Evolutionary conservation across 768 basidiomycete genomes (phyloP).

Genomic region (Boletus tylopilopsis): DNA sequence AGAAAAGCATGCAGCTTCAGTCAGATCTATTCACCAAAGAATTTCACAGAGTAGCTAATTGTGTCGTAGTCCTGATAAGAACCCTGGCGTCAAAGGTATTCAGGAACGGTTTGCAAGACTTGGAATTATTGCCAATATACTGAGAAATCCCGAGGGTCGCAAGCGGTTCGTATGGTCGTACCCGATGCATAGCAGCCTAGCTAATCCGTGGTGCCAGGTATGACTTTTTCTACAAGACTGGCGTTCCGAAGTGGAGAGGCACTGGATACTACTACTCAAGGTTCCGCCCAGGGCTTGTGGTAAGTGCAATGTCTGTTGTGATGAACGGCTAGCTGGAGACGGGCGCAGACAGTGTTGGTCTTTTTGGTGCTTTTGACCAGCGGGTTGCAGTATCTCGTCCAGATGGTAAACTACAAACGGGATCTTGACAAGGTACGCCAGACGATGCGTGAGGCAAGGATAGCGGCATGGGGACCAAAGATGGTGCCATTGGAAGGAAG

Average conservation of each 20-base stretch:
- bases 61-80: conserved; percentile 84
- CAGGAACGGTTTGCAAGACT: conserved; percentile 92
- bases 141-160: conserved; percentile 71
- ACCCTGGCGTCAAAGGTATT: conserved; percentile 73
- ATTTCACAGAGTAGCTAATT: conserved; percentile 4
- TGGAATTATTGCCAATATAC: conserved; percentile 78
- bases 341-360: conserved; percentile 60
- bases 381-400: conserved; percentile 78
- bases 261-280: conserved; percentile 96
- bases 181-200: neutral
- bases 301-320: conserved; percentile 30
- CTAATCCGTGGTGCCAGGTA: conserved; percentile 47
- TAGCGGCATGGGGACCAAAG: conserved; percentile 82
- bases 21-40: conserved; percentile 38
- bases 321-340: neutral
- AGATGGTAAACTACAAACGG: conserved; percentile 69
- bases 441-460: conserved; percentile 57
- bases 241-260: conserved; percentile 94
- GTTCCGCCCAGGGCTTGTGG: conserved; percentile 89
- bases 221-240: conserved; percentile 96
- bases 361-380: conserved; percentile 80
- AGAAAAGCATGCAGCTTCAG: conserved; percentile 88
- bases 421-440: conserved; percentile 67
- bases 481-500: conserved; percentile 56
- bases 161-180: conserved; percentile 53